Conservation (phyloP, 129 eudicot species). For the Centella asiatica region DNA sequence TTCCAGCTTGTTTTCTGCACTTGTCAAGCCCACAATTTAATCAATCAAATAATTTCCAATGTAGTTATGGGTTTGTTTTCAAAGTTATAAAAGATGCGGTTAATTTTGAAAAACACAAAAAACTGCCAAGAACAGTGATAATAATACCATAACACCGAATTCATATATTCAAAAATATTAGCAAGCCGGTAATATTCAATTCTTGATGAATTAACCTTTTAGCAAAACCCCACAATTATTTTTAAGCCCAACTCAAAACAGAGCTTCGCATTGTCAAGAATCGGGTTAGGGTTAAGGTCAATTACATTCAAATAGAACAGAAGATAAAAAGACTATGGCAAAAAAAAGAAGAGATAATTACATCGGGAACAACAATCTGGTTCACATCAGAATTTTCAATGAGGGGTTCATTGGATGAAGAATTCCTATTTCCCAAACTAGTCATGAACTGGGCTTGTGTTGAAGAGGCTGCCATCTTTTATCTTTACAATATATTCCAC, state of each 20-base stretch:
- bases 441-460: constrained; percentile 71
- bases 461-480: constrained; percentile 33
- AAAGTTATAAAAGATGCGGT: neutral
- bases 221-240: no score
- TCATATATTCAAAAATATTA: no score
- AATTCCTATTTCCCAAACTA: constrained; percentile 21
- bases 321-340: neutral
- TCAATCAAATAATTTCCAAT: neutral
- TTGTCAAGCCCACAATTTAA: constrained; percentile 11
- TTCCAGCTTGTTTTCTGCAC: constrained; percentile 90
- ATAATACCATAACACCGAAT: no score
- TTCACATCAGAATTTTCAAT: constrained; percentile 49
- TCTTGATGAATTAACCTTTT: no score
- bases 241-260: no score
- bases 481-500: no score
- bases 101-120: neutral
- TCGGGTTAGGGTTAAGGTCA: no score
- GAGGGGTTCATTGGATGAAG: constrained; percentile 38
- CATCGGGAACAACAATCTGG: constrained; percentile 91
- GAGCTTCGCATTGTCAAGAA: no score
- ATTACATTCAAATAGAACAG: neutral
- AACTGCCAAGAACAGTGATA: neutral
- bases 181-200: neutral
- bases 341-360: constrained; percentile 11
- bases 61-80: neutral